Conservation (phyloP, 768 basidiomycete genomes). For the Lactarius pseudohatsudake region DNA sequence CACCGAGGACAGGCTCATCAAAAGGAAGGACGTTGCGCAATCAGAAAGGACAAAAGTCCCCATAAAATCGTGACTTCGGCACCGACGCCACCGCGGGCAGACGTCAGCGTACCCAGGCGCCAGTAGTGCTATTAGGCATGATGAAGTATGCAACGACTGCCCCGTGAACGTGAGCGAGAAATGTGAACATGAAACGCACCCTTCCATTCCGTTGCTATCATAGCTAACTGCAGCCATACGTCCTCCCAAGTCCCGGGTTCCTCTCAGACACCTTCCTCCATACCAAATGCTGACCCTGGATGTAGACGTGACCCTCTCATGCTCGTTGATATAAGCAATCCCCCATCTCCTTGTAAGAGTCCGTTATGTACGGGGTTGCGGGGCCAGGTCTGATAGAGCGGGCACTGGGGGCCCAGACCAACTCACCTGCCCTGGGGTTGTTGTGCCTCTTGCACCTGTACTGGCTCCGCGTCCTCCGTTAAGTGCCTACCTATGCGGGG, state of each 20-base stretch:
- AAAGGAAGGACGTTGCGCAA: neutral
- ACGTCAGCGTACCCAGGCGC: neutral
- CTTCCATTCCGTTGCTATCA: conserved; percentile 3
- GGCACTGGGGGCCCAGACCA: neutral
- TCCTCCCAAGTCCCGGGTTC: neutral
- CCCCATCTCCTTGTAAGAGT: neutral
- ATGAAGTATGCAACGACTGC: neutral
- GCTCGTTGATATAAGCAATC: conserved; percentile 1
- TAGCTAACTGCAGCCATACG: neutral
- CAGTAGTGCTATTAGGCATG: neutral
- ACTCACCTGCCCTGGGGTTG: neutral
- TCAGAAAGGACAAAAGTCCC: neutral
- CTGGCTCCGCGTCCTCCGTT: neutral
- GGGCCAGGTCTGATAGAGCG: neutral
- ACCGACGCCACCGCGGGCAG: conserved; percentile 3
- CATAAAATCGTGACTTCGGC: neutral
- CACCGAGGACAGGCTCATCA: neutral
- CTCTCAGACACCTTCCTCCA: neutral
- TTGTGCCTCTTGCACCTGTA: neutral
- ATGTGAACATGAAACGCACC: neutral
- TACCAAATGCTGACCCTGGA: neutral
- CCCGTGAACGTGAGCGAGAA: neutral
- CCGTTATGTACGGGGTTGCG: neutral
- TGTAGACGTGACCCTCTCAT: neutral
- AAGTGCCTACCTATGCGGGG: neutral